phyloP scores from a whole-genome alignment of 805 yeast species.

The Wickerhamiella allomyrinae region DNA sequence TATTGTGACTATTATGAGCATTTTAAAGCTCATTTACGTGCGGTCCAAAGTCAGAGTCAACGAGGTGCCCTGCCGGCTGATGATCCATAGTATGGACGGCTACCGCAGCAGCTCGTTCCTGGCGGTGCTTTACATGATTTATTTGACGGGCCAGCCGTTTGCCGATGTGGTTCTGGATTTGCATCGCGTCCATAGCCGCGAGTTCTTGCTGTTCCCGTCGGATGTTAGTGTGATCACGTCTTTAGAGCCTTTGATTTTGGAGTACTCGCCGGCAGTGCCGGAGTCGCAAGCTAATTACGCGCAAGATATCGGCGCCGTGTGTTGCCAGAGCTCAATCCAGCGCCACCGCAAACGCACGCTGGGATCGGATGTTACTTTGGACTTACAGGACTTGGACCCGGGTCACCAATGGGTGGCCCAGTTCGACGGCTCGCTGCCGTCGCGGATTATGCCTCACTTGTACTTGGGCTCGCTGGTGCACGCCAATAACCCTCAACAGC shows the following conservation, averaged over 20 bases:
- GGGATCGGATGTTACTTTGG: neutral
- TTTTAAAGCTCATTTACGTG: neutral
- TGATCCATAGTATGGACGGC: neutral
- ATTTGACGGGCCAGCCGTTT: constrained; percentile 42
- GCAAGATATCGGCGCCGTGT: constrained; percentile 11
- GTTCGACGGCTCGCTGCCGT: constrained; percentile 61
- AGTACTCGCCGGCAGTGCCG: constrained; percentile 38
- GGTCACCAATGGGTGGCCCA: constrained; percentile 21
- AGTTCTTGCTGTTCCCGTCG: constrained; percentile 68
- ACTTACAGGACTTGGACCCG: neutral
- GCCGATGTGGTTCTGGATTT: constrained; percentile 53
- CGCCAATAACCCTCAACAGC: constrained; percentile 55
- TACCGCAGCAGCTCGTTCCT: neutral
- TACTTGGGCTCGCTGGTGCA: constrained; percentile 76
- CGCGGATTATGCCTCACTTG: constrained; percentile 66
- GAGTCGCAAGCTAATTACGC: constrained; percentile 5
- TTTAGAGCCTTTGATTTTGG: constrained; percentile 45
- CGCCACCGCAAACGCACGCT: neutral
- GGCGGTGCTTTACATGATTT: constrained; percentile 34
- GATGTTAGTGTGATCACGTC: constrained; percentile 56
- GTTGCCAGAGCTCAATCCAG: neutral
- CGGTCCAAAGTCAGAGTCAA: neutral
- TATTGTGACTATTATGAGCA: neutral
- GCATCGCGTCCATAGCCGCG: constrained; percentile 53
- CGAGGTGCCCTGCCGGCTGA: neutral